Conservation (phyloP, 1,284 basidiomycete genomes). For the Trametes sp. region DNA sequence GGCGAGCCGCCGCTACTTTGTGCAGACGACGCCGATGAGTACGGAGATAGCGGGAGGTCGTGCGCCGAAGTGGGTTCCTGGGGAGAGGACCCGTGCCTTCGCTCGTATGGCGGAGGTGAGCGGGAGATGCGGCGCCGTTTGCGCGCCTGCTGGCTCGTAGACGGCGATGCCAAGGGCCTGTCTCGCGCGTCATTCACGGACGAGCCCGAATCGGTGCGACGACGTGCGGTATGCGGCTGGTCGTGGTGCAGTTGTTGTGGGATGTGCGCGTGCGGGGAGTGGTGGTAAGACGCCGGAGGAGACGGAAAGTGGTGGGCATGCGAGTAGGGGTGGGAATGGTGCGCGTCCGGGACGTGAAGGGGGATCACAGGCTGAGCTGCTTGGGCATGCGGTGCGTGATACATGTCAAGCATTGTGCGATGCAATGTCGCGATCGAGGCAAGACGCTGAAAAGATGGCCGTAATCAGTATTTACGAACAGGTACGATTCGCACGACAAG, state of each 20-base stretch:
- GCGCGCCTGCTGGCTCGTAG: slow-evolving; percentile 31
- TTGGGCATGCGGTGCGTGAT: slow-evolving; percentile 42
- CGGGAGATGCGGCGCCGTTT: slow-evolving; percentile 41
- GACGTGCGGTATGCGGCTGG: slow-evolving; percentile 21
- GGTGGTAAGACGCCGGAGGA: slow-evolving; percentile 40
- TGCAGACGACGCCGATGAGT: slow-evolving; percentile 38
- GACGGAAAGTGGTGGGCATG: slow-evolving; percentile 39
- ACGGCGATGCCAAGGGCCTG: slow-evolving; percentile 7
- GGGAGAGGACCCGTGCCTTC: slow-evolving; percentile 20
- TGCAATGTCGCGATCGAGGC: slow-evolving; percentile 74
- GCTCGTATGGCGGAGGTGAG: slow-evolving; percentile 36
- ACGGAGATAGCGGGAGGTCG: slow-evolving; percentile 40
- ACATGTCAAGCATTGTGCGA: slow-evolving; percentile 71
- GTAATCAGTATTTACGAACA: slow-evolving; percentile 18
- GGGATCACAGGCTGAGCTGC: slow-evolving; percentile 26
- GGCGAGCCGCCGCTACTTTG: slow-evolving; percentile 42
- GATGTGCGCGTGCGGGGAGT: slow-evolving; percentile 33
- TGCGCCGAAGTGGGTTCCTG: slow-evolving; percentile 24
- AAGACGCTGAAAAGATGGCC: slow-evolving; percentile 58
- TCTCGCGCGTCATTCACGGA: slow-evolving; percentile 25
- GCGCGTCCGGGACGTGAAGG: slow-evolving; percentile 31
- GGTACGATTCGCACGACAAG: slow-evolving; percentile 12
- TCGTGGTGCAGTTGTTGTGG: slow-evolving; percentile 26
- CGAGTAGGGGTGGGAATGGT: slow-evolving; percentile 28
- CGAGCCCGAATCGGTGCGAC: slow-evolving; percentile 30